Percentiles rank a stretch among this genome's conserved stretches.
These are phyloP conservation scores for Pseudogymnoascus sp. DNA, from an alignment of 2,329 filamentous ascomycete genomes.

Conservation along the genomic window DNA sequence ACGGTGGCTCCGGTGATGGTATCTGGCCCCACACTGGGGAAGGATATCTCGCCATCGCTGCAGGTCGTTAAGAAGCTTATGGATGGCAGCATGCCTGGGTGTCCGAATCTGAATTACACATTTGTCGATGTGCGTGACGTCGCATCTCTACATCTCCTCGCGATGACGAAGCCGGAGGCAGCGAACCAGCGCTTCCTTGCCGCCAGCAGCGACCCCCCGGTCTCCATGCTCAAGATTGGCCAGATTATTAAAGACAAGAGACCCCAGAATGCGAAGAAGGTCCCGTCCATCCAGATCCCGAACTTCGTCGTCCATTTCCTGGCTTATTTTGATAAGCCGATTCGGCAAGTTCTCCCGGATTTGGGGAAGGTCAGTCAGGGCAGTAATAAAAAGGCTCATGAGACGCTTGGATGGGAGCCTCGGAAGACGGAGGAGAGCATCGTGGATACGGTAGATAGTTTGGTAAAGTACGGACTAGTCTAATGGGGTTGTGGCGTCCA, in stretches of 20 bases:
- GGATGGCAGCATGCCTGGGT: slow-evolving; percentile 24
- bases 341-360: background rate
- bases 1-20: slow-evolving; percentile 25
- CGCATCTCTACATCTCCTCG: slow-evolving; percentile 24
- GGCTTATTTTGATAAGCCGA: background rate
- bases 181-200: slow-evolving; percentile 22
- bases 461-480: slow-evolving; percentile 9
- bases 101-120: slow-evolving; percentile 21
- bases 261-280: slow-evolving; percentile 2
- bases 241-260: slow-evolving; percentile 18
- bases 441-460: slow-evolving; percentile 9
- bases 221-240: slow-evolving; percentile 20
- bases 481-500: background rate
- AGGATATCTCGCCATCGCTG: slow-evolving; percentile 20
- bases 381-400: slow-evolving; percentile 5
- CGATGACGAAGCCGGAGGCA: slow-evolving; percentile 23
- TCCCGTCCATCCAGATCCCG: slow-evolving; percentile 6
- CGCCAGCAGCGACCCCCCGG: background rate
- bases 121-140: slow-evolving; percentile 28
- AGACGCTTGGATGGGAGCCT: slow-evolving; percentile 2
- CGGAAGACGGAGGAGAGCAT: slow-evolving; percentile 9
- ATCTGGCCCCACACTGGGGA: slow-evolving; percentile 25
- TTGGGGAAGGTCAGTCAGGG: background rate
- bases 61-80: slow-evolving; percentile 22
- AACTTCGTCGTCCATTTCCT: slow-evolving; percentile 3